Base-by-base conservation (phyloP, 805 yeast species). In the Candida anglica region DNA sequence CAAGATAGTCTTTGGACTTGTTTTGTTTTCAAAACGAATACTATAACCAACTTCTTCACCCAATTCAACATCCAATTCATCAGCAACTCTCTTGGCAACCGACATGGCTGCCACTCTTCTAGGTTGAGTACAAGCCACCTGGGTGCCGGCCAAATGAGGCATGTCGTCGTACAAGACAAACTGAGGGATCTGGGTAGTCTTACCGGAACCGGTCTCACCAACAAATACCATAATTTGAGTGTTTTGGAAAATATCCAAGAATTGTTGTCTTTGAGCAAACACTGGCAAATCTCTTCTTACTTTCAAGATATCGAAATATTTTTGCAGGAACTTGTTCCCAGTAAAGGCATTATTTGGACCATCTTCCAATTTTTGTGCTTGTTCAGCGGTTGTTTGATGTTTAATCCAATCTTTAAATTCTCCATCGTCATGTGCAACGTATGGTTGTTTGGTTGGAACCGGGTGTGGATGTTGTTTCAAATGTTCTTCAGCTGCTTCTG, bases 31-130 rank as follows among this genome's bases (percentile, higher is more conserved):
- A 53, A 93, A 93, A 49, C 98, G 72, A 30, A 93, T 79, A 1
- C 81, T 75, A 53, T 93, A 93, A 10, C 98, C 98, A 18, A 93
- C 98, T 36, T 81, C 83, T 5, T 74, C 76, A 3, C 96, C 96
- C 3, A 87, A 50, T 38, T 61, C 61, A 43, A 86, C 80, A 0
- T 88, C 91, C 53, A 85, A 77, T 60, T 89, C 97, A 39, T 88
- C 91, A 0, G 96, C 76, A 1, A 89, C 97, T 52, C 97, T 74
- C 40, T 79, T 77, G 1, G 97, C 95, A 13, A 89, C 96, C 21
- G 91, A 69, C 33, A 60, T 63, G 0, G 81, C 81, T 0, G 81
- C 81, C 33, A 76, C 81, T 49, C 81, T 57, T 49, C 81, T 65
- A 0, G 81, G 81, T 43, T 76, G 81, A 0, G 81, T 76, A 56